Evolutionary conservation across 305 asterid species (phyloP).

Genomic region (Fraxinus sp.): DNA sequence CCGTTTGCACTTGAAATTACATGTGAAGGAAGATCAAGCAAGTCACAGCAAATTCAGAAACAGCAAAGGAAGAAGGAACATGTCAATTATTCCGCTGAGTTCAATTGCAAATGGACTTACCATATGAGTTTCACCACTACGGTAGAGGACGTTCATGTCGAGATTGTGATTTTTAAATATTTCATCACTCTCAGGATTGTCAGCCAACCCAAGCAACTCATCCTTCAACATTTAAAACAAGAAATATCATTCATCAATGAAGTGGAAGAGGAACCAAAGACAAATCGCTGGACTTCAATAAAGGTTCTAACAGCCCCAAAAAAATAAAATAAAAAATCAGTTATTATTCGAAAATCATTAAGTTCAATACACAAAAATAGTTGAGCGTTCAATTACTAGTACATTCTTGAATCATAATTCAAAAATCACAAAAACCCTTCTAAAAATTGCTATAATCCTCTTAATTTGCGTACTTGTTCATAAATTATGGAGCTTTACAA

Average conservation of each 20-base stretch:
- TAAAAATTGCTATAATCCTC: neutral
- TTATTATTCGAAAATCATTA: neutral
- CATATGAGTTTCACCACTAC: slow-evolving; percentile 86
- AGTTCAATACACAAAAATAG: neutral
- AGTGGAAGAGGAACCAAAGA: neutral
- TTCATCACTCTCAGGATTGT: slow-evolving; percentile 49
- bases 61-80: neutral
- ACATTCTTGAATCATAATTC: slow-evolving; percentile 4
- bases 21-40: neutral
- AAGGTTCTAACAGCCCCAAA: neutral
- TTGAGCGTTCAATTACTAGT: neutral
- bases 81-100: neutral
- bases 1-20: slow-evolving; percentile 6
- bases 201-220: slow-evolving; percentile 92
- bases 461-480: neutral
- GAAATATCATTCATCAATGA: slow-evolving; percentile 7
- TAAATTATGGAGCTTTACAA: neutral
- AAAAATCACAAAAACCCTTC: neutral
- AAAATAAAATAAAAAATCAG: too few relatives aligned
- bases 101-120: slow-evolving; percentile 30
- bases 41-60: neutral
- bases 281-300: neutral
- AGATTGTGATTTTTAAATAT: slow-evolving; percentile 61
- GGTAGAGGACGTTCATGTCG: slow-evolving; percentile 77
- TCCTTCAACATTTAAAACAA: slow-evolving; percentile 53